phyloP scores from a whole-genome alignment of 1,139 yeast genomes.

The Lodderomyces beijingensis region DNA sequence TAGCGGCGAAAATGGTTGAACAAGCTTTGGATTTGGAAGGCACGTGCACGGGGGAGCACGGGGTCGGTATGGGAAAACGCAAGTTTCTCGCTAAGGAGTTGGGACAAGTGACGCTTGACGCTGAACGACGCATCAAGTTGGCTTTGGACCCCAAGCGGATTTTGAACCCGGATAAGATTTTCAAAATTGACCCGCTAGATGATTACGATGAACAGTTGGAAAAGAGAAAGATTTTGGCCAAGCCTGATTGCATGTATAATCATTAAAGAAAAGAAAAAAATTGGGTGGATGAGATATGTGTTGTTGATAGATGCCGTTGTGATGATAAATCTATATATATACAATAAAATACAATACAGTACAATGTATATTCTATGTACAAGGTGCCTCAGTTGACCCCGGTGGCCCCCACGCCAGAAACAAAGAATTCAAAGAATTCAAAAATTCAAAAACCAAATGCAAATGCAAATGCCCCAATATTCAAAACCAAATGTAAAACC shows the following conservation, averaged over 20 bases:
- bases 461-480: no score
- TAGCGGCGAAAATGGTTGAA: conserved; percentile 48
- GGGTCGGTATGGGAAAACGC: conserved; percentile 45
- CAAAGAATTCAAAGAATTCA: no score
- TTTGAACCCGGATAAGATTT: conserved; percentile 32
- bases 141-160: conserved; percentile 30
- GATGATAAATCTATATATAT: not conserved
- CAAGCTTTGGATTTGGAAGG: conserved; percentile 44
- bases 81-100: conserved; percentile 33
- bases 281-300: no score
- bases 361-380: no score
- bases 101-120: conserved; percentile 33
- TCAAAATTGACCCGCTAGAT: conserved; percentile 36
- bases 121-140: conserved; percentile 35
- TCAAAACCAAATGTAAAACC: no score
- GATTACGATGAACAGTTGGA: conserved; percentile 27
- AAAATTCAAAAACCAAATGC: no score
- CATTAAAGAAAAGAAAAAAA: no score
- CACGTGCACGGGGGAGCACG: conserved; percentile 47
- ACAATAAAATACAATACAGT: no score
- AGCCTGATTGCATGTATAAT: conserved; percentile 10
- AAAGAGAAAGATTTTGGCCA: conserved; percentile 16
- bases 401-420: no score
- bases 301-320: no score
- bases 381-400: no score